These are phyloP conservation scores for Hypoxylon trugodes DNA, from an alignment of 495 filamentous ascomycete species.

Conservation along the genomic window DNA sequence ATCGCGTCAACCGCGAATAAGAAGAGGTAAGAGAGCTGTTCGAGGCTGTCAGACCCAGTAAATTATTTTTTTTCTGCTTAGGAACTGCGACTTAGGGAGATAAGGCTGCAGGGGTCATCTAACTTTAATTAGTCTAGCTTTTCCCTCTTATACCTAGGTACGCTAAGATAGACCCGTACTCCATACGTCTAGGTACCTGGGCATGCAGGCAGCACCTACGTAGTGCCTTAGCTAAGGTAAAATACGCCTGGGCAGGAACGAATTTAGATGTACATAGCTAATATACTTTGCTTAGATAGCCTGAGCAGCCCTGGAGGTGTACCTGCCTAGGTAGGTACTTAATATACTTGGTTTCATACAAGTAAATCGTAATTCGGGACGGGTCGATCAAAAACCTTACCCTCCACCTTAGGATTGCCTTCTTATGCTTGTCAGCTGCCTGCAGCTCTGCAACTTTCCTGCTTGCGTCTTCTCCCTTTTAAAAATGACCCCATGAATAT, in stretches of 20 bases:
- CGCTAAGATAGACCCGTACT: background rate
- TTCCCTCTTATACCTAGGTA: background rate
- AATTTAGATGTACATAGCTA: too few species aligned
- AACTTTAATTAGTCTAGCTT: background rate
- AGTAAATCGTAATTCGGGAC: conserved; percentile 8
- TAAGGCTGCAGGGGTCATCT: conserved; percentile 29
- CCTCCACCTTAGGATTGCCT: too few species aligned
- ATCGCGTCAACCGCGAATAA: conserved; percentile 6
- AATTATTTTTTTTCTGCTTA: conserved; percentile 16
- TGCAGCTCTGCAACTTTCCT: background rate
- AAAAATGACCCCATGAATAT: background rate
- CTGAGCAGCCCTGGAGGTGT: too few species aligned
- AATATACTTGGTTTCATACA: conserved; percentile 4
- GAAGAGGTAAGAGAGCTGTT: conserved; percentile 7
- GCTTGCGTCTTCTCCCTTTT: conserved; percentile 4
- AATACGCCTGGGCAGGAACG: too few species aligned
- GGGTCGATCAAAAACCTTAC: conserved; percentile 6
- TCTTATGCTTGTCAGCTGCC: background rate
- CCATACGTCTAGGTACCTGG: too few species aligned
- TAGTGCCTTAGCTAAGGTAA: too few species aligned
- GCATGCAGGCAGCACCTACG: too few species aligned
- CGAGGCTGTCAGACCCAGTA: conserved; percentile 31
- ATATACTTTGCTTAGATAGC: too few species aligned
- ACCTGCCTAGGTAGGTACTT: background rate
- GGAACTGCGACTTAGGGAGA: too few species aligned